Percentiles rank a stretch among this genome's conserved stretches.
Evolutionary conservation across 306 rosid genomes (phyloP).

Genomic region (Vigna hirtella): DNA sequence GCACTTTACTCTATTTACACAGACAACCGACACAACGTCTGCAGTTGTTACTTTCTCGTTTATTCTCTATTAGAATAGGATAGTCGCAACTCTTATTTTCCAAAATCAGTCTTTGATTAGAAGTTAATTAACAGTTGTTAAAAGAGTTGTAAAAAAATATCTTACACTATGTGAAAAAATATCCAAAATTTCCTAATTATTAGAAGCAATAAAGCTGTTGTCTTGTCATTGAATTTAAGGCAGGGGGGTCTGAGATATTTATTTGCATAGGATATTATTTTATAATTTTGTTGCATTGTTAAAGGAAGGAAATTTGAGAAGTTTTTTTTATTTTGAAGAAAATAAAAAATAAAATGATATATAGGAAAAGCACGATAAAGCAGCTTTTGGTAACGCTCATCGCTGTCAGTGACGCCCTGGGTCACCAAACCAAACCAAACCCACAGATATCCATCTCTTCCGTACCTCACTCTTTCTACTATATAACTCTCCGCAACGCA

Average conservation of each 20-base stretch:
- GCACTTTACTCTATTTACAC: not conserved
- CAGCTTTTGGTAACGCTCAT: not conserved
- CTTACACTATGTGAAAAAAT: no score
- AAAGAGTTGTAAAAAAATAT: not conserved
- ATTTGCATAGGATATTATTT: no score
- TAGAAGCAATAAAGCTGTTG: not conserved
- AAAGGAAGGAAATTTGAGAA: no score
- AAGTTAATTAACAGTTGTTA: not conserved
- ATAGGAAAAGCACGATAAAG: not conserved
- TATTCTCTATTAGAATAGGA: not conserved
- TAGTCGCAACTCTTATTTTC: not conserved
- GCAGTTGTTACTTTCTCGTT: not conserved
- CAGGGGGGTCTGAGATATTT: not conserved
- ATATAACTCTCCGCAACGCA: not conserved
- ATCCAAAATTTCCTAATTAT: no score
- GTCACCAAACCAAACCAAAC: not conserved
- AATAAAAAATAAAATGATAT: no score
- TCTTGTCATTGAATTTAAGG: not conserved
- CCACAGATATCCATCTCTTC: slow-evolving; percentile 1
- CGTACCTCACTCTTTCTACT: slow-evolving; percentile 47
- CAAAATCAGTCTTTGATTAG: not conserved
- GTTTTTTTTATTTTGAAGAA: no score
- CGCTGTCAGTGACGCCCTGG: not conserved
- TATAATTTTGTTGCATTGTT: no score
- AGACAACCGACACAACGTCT: not conserved